Percentiles rank a stretch among this genome's conserved stretches.
Evolutionary conservation across 2,329 filamentous ascomycete genomes (phyloP).

Genomic region (Aspergillus tamarii): DNA sequence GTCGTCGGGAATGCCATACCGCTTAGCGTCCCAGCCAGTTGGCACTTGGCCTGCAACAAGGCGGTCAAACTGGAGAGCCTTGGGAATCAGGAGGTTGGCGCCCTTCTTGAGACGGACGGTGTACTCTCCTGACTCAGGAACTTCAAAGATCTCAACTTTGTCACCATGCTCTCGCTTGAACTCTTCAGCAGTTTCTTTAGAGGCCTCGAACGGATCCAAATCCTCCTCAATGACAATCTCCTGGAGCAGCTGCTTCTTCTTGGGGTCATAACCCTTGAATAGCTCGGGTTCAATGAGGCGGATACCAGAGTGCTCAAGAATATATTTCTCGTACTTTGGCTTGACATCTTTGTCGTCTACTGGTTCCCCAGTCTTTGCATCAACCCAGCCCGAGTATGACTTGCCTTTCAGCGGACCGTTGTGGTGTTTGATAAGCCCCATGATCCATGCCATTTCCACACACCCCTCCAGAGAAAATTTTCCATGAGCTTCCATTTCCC

Average conservation of each 20-base stretch:
- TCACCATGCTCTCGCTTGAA: slow-evolving; percentile 97
- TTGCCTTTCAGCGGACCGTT: slow-evolving; percentile 95
- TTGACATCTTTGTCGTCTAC: slow-evolving; percentile 99
- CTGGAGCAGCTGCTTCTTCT: slow-evolving; percentile 97
- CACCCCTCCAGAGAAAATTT: slow-evolving; percentile 97
- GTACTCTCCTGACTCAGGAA: slow-evolving; percentile 90
- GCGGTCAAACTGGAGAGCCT: slow-evolving; percentile 94
- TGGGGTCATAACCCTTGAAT: slow-evolving; percentile 95
- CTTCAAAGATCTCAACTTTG: slow-evolving; percentile 96
- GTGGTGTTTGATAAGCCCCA: slow-evolving; percentile 99
- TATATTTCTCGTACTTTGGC: slow-evolving; percentile 93
- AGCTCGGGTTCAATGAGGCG: slow-evolving; percentile 96
- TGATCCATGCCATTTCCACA: slow-evolving; percentile 99
- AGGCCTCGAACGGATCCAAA: slow-evolving; percentile 93
- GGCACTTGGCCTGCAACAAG: slow-evolving; percentile 96
- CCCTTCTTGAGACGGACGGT: slow-evolving; percentile 95
- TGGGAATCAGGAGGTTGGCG: slow-evolving; percentile 91
- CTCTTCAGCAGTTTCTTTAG: slow-evolving; percentile 95
- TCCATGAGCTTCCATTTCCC: slow-evolving; percentile 98
- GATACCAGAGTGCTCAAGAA: slow-evolving; percentile 95
- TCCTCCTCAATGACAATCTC: slow-evolving; percentile 98
- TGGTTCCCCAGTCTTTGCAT: slow-evolving; percentile 89
- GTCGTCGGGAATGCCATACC: slow-evolving; percentile 94
- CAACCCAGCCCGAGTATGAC: slow-evolving; percentile 94
- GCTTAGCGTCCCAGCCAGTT: slow-evolving; percentile 94